Conservation (phyloP, 2,329 filamentous ascomycete genomes). For the Pseudocercospora cruenta region DNA sequence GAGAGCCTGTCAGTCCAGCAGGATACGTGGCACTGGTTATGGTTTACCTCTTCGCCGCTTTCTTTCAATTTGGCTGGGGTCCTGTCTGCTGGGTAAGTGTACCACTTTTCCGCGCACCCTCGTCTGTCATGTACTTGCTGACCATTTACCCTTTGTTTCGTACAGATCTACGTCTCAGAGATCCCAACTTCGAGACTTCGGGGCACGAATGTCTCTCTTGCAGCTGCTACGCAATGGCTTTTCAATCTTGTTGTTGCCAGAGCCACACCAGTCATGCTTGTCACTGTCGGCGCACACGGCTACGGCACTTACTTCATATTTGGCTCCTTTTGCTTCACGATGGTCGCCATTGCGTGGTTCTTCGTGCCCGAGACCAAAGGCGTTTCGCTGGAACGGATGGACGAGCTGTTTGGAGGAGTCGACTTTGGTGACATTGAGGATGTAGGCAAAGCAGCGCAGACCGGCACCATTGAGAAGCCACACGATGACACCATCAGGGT, state of each 20-base stretch:
- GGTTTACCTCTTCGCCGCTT: conserved; percentile 71
- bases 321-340: conserved; percentile 59
- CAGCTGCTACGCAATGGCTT: conserved; percentile 64
- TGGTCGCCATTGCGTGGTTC: conserved; percentile 65
- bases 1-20: conserved; percentile 61
- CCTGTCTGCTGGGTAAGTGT: conserved; percentile 63
- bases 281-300: conserved; percentile 50
- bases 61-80: conserved; percentile 68
- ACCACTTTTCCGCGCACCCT: no score
- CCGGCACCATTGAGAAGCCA: conserved; percentile 15
- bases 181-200: conserved; percentile 69
- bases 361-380: conserved; percentile 74
- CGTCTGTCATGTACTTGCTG: no score
- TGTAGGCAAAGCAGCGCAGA: conserved; percentile 9
- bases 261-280: conserved; percentile 69
- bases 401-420: conserved; percentile 36
- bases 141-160: no score
- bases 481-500: conserved; percentile 15
- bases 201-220: conserved; percentile 68
- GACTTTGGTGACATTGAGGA: conserved; percentile 16
- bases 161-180: conserved; percentile 65
- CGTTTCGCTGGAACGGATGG: conserved; percentile 36
- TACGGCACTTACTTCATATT: conserved; percentile 60
- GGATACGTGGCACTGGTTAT: conserved; percentile 71
- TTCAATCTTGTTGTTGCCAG: conserved; percentile 74